A percentile compares a stretch with the other conserved stretches of the same genome.
Evolutionary conservation across 805 yeast species (phyloP).

Genomic region (Candida loeiensis): DNA sequence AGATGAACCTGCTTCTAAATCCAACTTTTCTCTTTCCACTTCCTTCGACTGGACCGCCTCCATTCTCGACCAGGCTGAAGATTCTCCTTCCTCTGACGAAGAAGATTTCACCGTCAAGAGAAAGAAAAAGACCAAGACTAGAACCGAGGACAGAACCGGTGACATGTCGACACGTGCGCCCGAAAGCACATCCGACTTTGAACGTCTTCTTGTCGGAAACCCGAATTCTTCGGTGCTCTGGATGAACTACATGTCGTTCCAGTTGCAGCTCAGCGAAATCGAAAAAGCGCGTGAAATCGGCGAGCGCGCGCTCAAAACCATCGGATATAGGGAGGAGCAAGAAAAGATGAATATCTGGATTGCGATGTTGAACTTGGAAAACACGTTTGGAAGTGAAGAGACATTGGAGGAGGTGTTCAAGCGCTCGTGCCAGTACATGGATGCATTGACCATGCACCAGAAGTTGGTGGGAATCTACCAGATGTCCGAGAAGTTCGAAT

Average conservation of each 20-base stretch:
- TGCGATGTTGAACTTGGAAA: conserved; percentile 90
- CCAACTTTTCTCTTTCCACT: conserved; percentile 63
- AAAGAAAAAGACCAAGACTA: conserved; percentile 43
- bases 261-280: conserved; percentile 86
- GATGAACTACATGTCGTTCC: conserved; percentile 99
- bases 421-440: conserved; percentile 89
- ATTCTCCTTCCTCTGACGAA: conserved; percentile 51
- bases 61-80: conserved; percentile 75
- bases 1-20: conserved; percentile 13
- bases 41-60: conserved; percentile 97
- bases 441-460: conserved; percentile 74
- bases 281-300: conserved; percentile 94
- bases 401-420: conserved; percentile 76
- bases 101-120: conserved; percentile 54
- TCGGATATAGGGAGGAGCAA: conserved; percentile 84
- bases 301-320: conserved; percentile 86
- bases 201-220: conserved; percentile 83
- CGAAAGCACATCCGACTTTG: conserved; percentile 88
- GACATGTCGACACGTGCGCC: conserved; percentile 83
- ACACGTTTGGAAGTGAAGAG: conserved; percentile 85
- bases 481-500: conserved; percentile 64
- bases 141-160: conserved; percentile 76
- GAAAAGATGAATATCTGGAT: conserved; percentile 95
- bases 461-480: conserved; percentile 73
- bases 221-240: conserved; percentile 92